phyloP scores from a whole-genome alignment of 192 early-diverging fungal species.

The Allomyces javanicus region DNA sequence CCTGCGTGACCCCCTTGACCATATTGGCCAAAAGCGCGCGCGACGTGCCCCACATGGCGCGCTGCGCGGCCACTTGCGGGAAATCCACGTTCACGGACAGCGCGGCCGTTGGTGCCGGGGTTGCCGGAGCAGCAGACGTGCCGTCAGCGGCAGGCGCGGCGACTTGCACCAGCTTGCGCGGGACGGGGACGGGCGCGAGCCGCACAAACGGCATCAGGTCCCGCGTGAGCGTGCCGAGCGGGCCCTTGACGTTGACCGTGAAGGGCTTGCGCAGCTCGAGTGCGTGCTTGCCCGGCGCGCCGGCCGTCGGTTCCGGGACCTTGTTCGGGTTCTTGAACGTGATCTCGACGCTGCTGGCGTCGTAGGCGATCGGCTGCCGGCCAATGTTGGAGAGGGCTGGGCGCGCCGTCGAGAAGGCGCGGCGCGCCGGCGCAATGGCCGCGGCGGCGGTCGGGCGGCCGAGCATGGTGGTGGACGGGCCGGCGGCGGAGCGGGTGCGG shows the following conservation, averaged over 20 bases:
- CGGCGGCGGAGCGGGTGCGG: too few species aligned
- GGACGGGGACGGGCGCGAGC: constrained; percentile 10
- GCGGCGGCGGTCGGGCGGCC: too few species aligned
- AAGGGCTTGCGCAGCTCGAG: constrained; percentile 31
- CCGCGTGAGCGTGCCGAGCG: constrained; percentile 52
- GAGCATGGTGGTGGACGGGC: too few species aligned
- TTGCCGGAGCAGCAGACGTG: constrained; percentile 4
- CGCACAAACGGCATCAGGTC: constrained; percentile 68
- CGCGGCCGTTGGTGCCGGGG: constrained; percentile 16
- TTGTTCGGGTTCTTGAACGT: constrained; percentile 25
- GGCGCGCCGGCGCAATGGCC: constrained; percentile 1
- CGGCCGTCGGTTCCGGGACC: constrained; percentile 29
- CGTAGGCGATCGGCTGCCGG: constrained; percentile 47
- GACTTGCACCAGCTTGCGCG: too few species aligned
- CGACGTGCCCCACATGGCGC: constrained; percentile 94
- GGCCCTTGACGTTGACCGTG: constrained; percentile 55
- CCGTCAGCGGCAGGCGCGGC: constrained; percentile 3
- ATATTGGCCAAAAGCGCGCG: constrained; percentile 68
- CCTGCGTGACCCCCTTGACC: constrained; percentile 77
- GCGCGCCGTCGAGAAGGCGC: constrained; percentile 21
- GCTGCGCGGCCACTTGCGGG: constrained; percentile 45
- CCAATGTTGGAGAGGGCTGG: constrained; percentile 57
- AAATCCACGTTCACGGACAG: constrained; percentile 34
- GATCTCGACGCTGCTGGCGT: constrained; percentile 49
- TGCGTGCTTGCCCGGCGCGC: neutral